Conservation (phyloP, 2,329 filamentous ascomycete genomes). For the Geosmithia putterillii region DNA sequence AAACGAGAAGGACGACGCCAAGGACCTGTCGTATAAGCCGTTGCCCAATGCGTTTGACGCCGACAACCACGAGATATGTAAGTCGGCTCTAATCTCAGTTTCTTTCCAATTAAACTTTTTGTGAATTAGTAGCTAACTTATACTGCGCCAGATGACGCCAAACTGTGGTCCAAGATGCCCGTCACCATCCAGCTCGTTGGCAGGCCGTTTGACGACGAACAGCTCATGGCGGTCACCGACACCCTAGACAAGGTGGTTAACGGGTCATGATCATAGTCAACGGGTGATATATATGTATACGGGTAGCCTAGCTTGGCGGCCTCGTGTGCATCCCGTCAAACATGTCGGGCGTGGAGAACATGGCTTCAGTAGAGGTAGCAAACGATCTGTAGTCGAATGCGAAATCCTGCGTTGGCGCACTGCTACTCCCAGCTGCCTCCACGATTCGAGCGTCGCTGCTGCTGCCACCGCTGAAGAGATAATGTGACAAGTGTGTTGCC, state of each 20-base stretch:
- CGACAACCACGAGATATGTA: conserved; percentile 1
- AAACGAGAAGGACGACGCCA: neutral
- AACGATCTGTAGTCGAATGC: neutral
- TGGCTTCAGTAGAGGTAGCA: neutral
- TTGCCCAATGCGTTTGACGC: neutral
- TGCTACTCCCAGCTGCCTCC: too few species aligned
- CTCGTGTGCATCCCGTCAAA: neutral
- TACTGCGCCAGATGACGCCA: conserved; percentile 1
- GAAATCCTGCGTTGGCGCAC: neutral
- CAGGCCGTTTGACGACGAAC: conserved; percentile 1
- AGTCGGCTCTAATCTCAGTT: neutral
- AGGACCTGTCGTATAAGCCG: neutral
- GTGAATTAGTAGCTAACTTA: too few species aligned
- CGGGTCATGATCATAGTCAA: too few species aligned
- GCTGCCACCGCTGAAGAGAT: too few species aligned
- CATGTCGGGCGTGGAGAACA: neutral
- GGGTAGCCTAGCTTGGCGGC: too few species aligned
- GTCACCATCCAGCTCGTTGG: neutral
- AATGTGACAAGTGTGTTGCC: too few species aligned
- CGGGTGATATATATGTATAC: too few species aligned
- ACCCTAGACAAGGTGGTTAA: neutral
- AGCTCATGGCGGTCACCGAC: neutral
- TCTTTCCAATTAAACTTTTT: neutral
- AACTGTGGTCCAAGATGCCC: neutral
- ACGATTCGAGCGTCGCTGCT: too few species aligned